Conservation (phyloP, 2,329 filamentous ascomycete genomes). For the Rosellinia necatrix region DNA sequence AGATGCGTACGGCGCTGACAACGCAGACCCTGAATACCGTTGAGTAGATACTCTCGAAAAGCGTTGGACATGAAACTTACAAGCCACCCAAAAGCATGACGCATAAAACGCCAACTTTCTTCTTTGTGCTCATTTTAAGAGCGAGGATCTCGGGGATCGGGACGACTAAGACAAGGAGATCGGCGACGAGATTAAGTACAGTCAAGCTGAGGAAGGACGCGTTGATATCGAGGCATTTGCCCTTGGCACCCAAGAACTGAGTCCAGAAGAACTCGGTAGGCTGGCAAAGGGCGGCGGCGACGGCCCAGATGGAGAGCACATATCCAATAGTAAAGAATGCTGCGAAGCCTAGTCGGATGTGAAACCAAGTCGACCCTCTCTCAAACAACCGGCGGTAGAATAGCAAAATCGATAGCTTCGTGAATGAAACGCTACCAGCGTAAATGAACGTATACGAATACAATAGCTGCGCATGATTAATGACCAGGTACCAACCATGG, state of each 20-base stretch:
- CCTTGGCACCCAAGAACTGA: conserved; percentile 30
- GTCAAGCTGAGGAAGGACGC: conserved; percentile 37
- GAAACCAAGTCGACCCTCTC: conserved; percentile 33
- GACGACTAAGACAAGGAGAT: conserved; percentile 39
- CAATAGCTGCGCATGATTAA: conserved; percentile 31
- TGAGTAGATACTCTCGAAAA: neutral
- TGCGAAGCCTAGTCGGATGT: conserved; percentile 31
- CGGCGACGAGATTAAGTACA: conserved; percentile 38
- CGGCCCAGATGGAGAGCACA: conserved; percentile 33
- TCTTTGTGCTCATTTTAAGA: conserved; percentile 37
- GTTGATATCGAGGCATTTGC: conserved; percentile 36
- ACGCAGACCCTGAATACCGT: conserved; percentile 35
- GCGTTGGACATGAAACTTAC: conserved; percentile 27
- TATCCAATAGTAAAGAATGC: conserved; percentile 35
- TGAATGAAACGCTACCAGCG: conserved; percentile 37
- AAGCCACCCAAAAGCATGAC: conserved; percentile 41
- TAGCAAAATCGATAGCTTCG: conserved; percentile 40
- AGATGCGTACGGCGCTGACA: conserved; percentile 38
- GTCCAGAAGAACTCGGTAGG: conserved; percentile 36
- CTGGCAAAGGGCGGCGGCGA: conserved; percentile 31
- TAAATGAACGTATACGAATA: conserved; percentile 41
- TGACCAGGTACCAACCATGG: neutral
- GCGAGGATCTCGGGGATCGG: conserved; percentile 39
- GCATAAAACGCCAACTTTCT: conserved; percentile 37
- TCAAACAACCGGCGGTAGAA: conserved; percentile 42